phyloP scores from a whole-genome alignment of 768 basidiomycete species.

The Suillus spraguei region DNA sequence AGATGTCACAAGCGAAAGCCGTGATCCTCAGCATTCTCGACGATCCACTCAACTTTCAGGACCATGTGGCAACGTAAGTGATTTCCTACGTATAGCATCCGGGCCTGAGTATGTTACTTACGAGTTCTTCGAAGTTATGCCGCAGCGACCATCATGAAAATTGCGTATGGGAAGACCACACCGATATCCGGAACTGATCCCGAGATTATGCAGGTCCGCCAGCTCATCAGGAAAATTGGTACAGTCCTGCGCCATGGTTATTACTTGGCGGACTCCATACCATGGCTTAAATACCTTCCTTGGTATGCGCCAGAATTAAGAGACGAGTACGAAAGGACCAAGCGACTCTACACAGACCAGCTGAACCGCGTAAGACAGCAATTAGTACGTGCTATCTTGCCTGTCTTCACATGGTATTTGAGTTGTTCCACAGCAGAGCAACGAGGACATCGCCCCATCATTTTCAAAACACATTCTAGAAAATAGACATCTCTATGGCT shows the following conservation, averaged over 20 bases:
- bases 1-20: not conserved
- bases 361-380: not conserved
- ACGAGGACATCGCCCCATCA: not conserved
- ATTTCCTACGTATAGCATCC: not conserved
- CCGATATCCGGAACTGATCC: constrained; percentile 40
- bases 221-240: not conserved
- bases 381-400: not conserved
- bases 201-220: not conserved
- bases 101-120: not conserved
- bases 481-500: not conserved
- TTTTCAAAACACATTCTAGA: not conserved
- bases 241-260: constrained; percentile 46
- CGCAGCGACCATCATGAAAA: constrained; percentile 20
- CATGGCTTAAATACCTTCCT: constrained; percentile 41
- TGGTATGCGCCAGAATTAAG: constrained; percentile 24
- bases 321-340: not conserved
- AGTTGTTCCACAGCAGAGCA: not conserved
- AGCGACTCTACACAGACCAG: constrained; percentile 32
- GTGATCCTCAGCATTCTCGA: not conserved
- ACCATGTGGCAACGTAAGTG: not conserved
- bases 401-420: not conserved
- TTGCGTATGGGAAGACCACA: constrained; percentile 29
- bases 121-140: not conserved
- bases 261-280: constrained; percentile 53
- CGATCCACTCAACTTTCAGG: not conserved